Base-by-base conservation (phyloP, 2,329 filamentous ascomycete species). In the Venturia oleaginea region DNA sequence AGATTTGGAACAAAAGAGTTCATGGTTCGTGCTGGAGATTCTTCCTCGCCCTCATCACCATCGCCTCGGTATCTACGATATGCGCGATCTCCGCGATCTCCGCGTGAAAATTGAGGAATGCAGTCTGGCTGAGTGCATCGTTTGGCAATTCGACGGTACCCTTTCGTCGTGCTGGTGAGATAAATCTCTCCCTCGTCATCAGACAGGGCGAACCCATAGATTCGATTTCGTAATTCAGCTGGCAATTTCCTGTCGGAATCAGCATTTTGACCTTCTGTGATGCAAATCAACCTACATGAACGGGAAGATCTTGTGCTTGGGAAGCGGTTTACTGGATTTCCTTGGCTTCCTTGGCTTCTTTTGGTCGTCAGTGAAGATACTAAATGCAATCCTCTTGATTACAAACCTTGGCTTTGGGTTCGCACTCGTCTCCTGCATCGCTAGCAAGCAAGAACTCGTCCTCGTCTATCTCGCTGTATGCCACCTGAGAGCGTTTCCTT, bases 171-270 rank as follows among this genome's bases (percentile, higher is more conserved):
- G 55, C 54, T 60, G 17, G 54, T 32, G n/a, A 64, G n/a, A 27
- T 51, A 48, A 17, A 64, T 43, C 32, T 7, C 48, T 19, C 37
- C 54, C 15, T n/a, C 15, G 15, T 51, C 55, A 24, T 46, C 40
- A 24, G 46, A 59, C 22, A 64, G 22, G 11, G 22, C 37, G 15
- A 43, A n/a, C 2, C 40, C 40, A 40, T 64, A 64, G 38, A 64
- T 64, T 22, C 59, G 61, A 38, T 64, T 64, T n/a, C 63, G 46
- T 5, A 64, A 40, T 37, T 64, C 63, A 15, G 63, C 63, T n/a
- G 63, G 63, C 34, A 64, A n/a, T 22, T 37, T 22, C 62, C 62
- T 63, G 37, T 27, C 19, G 13, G 11, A 11, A 19, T 55, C 24
- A 55, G 51, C n/a, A 38, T 43, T 27, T 55, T 4, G 13, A 24